phyloP scores from a whole-genome alignment of 441 rosid genomes.

The Erodium moschatum region DNA sequence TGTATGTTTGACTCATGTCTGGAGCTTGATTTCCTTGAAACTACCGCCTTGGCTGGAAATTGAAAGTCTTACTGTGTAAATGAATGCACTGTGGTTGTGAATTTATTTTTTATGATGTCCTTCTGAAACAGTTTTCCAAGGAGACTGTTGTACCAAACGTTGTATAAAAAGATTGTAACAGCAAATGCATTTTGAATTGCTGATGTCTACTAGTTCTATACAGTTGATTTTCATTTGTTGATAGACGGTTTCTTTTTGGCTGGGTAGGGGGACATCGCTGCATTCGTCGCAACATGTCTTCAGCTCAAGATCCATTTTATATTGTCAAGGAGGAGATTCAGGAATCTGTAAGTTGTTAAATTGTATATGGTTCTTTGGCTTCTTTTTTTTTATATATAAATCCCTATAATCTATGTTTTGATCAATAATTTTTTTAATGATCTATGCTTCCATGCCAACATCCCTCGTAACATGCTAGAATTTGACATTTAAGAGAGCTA shows the following conservation, averaged over 20 bases:
- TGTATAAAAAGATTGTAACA: not conserved
- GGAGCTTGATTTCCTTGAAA: not conserved
- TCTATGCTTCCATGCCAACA: not conserved
- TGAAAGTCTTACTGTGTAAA: not conserved
- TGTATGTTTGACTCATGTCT: not conserved
- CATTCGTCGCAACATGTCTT: conserved; percentile 44
- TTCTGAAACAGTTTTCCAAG: not conserved
- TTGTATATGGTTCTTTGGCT: not conserved
- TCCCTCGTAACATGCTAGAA: not conserved
- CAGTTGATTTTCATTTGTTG: not conserved
- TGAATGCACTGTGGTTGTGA: not conserved
- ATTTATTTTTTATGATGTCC: not conserved
- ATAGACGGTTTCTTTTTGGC: not conserved
- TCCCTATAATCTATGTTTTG: not conserved
- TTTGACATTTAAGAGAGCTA: not conserved
- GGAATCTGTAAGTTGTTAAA: conserved; percentile 61
- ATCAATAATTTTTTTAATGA: not conserved
- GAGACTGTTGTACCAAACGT: not conserved
- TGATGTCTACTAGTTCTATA: not conserved
- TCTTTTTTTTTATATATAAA: no score
- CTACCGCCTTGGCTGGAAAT: not conserved
- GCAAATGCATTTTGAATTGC: not conserved
- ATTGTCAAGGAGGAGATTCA: conserved; percentile 96
- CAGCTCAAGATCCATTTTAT: conserved; percentile 93
- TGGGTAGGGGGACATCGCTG: not conserved